These are phyloP conservation scores for Coniella lustricola DNA, from an alignment of 2,329 filamentous ascomycete species.

Conservation along the genomic window DNA sequence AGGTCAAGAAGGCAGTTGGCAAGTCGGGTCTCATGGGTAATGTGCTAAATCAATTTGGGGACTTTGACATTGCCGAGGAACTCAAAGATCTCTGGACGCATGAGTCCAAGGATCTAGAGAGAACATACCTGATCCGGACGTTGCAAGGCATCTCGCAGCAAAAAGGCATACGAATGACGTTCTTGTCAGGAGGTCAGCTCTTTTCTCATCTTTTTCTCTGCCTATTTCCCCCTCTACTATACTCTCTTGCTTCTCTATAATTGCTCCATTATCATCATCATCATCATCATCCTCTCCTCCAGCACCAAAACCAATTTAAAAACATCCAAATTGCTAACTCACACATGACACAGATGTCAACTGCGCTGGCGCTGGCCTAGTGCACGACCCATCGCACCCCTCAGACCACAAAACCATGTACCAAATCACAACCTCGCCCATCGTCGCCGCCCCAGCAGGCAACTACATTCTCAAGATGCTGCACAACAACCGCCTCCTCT, in stretches of 20 bases:
- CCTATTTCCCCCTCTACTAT: too few relatives aligned
- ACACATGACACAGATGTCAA: conserved; percentile 60
- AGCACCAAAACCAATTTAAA: too few relatives aligned
- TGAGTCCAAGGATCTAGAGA: conserved; percentile 92
- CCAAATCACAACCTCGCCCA: conserved; percentile 86
- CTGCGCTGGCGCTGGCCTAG: conserved; percentile 81
- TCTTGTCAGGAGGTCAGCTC: conserved; percentile 72
- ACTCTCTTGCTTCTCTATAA: too few relatives aligned
- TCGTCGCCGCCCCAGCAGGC: conserved; percentile 82
- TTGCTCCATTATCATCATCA: too few relatives aligned
- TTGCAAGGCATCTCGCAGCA: conserved; percentile 92
- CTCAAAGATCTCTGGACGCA: conserved; percentile 97
- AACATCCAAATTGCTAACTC: conserved; percentile 2
- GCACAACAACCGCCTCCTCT: conserved; percentile 90
- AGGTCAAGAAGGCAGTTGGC: conserved; percentile 93
- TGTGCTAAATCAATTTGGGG: conserved; percentile 91
- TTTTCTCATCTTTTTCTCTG: background rate
- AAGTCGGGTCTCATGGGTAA: conserved; percentile 94
- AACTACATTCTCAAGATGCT: conserved; percentile 87
- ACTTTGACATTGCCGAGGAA: conserved; percentile 91
- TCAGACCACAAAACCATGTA: conserved; percentile 99
- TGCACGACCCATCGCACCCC: conserved; percentile 88
- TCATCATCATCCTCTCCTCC: too few relatives aligned
- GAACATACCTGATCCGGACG: conserved; percentile 93
- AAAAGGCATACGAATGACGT: conserved; percentile 94